phyloP scores from a whole-genome alignment of 2,329 filamentous ascomycete genomes.

The Clarireedia homoeocarpa region DNA sequence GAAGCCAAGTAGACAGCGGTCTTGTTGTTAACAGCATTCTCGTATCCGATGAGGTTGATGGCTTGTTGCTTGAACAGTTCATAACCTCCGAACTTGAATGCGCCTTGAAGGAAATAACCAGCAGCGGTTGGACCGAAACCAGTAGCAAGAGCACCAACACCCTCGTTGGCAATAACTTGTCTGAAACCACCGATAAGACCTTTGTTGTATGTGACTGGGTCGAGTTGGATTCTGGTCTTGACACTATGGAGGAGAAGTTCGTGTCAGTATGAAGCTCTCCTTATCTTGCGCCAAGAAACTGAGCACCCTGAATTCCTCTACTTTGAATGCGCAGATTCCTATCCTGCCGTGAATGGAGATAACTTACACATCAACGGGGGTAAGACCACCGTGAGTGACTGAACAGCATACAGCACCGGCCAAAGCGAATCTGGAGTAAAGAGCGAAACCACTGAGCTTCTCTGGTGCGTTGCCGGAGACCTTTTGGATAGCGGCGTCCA shows the following conservation, averaged over 20 bases:
- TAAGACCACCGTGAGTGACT: conserved; percentile 92
- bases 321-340: not conserved
- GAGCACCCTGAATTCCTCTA: not conserved
- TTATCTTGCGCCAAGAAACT: conserved; percentile 12
- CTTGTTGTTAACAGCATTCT: conserved; percentile 70
- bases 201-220: conserved; percentile 80
- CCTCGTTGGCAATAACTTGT: conserved; percentile 77
- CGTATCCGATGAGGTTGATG: conserved; percentile 72
- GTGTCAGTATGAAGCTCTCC: conserved; percentile 18
- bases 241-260: conserved; percentile 48
- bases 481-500: conserved; percentile 28
- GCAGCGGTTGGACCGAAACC: conserved; percentile 79
- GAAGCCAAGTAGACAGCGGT: conserved; percentile 74
- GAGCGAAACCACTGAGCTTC: conserved; percentile 54
- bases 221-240: conserved; percentile 94
- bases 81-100: conserved; percentile 91
- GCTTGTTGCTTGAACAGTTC: conserved; percentile 94
- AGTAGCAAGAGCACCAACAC: conserved; percentile 77
- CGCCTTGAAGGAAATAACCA: conserved; percentile 90
- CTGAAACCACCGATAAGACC: conserved; percentile 81
- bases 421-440: conserved; percentile 96
- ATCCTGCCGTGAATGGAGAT: not conserved
- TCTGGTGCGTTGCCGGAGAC: conserved; percentile 27
- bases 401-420: conserved; percentile 97
- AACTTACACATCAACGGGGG: conserved; percentile 98